Conservation (phyloP, 768 basidiomycete species). For the Jaapia argillacea region DNA sequence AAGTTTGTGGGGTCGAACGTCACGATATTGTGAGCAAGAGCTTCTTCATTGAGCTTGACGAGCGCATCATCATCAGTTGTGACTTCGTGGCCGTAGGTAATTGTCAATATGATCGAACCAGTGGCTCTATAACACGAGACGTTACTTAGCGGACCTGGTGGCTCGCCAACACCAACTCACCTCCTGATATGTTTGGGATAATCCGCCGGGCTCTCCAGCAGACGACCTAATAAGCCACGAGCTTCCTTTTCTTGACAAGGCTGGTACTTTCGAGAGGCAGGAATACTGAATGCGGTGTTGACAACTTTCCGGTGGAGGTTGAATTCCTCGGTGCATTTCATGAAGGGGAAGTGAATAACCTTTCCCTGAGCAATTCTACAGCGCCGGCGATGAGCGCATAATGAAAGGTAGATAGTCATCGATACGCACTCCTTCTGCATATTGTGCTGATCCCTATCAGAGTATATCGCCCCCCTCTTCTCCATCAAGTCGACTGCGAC, state of each 20-base stretch:
- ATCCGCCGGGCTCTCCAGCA: neutral
- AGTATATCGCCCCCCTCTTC: neutral
- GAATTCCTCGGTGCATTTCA: neutral
- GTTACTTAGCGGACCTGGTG: neutral
- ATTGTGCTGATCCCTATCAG: neutral
- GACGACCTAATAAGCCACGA: neutral
- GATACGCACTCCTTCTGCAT: neutral
- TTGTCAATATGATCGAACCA: constrained; percentile 1
- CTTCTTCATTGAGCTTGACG: neutral
- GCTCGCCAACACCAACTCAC: neutral
- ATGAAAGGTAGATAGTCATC: neutral
- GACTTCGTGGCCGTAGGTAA: constrained; percentile 5
- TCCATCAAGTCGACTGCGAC: neutral
- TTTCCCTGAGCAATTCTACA: too few species aligned
- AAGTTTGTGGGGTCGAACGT: constrained; percentile 3
- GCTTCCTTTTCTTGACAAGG: neutral
- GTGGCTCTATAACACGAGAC: neutral
- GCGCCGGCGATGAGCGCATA: neutral
- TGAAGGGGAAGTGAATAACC: neutral
- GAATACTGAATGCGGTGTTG: neutral
- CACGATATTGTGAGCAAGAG: neutral
- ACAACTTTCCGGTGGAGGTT: neutral
- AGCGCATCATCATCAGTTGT: constrained; percentile 3
- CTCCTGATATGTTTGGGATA: neutral
- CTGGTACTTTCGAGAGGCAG: neutral